Evolutionary conservation across 805 yeast genomes (phyloP).

Genomic region (Isabelozyma gotoi): DNA sequence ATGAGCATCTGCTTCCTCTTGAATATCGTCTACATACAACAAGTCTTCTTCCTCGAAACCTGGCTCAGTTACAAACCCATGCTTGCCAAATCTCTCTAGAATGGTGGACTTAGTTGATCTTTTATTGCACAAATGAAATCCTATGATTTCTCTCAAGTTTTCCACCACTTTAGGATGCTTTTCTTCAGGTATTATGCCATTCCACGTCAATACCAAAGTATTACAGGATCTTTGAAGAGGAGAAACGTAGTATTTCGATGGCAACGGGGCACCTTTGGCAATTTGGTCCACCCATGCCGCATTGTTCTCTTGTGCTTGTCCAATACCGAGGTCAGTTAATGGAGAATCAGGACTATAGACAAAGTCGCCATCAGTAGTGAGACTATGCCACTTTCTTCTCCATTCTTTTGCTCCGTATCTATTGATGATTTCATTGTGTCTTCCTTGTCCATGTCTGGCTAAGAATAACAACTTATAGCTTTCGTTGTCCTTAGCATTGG

Average conservation of each 20-base stretch:
- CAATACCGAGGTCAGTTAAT: conserved; percentile 51
- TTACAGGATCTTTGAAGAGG: conserved; percentile 60
- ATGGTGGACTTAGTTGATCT: conserved; percentile 40
- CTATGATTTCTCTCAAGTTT: conserved; percentile 57
- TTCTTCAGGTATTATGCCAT: conserved; percentile 21
- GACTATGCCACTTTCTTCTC: conserved; percentile 51
- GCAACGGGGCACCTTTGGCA: conserved; percentile 46
- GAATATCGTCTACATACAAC: conserved; percentile 33
- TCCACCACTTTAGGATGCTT: conserved; percentile 37
- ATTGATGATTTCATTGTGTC: conserved; percentile 52
- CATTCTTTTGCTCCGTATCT: conserved; percentile 53
- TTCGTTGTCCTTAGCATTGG: conserved; percentile 26
- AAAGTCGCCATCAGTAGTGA: conserved; percentile 52
- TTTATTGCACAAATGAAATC: conserved; percentile 58
- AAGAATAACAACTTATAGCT: conserved; percentile 47
- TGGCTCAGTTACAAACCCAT: conserved; percentile 36
- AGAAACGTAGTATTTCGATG: conserved; percentile 51
- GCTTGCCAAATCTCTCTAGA: conserved; percentile 26
- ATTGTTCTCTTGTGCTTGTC: conserved; percentile 51
- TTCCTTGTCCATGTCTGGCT: conserved; percentile 70
- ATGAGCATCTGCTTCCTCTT: conserved; percentile 48
- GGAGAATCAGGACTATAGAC: conserved; percentile 60
- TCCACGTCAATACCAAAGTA: conserved; percentile 52
- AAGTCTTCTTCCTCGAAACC: conserved; percentile 48
- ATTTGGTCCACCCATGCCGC: conserved; percentile 42